Percentiles rank a stretch among this genome's conserved stretches.
Conservation (phyloP, 2,329 filamentous ascomycete genomes). For the Penicillium concentricum region DNA sequence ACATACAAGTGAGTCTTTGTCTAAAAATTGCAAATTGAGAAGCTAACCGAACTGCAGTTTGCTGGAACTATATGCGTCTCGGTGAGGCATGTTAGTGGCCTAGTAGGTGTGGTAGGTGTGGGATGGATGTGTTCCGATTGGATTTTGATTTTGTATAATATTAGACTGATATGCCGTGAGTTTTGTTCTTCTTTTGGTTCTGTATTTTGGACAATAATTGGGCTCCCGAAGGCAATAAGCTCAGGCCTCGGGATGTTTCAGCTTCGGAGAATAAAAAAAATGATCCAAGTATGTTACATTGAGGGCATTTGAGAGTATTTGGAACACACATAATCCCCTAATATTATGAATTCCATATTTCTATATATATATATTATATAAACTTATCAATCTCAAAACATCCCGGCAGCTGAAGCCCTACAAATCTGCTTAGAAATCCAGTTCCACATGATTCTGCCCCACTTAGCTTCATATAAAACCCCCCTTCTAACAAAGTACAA, state of each 20-base stretch:
- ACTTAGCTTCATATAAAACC: neutral
- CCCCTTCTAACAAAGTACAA: neutral
- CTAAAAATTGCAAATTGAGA: neutral
- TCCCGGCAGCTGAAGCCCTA: too few relatives aligned
- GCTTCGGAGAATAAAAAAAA: too few relatives aligned
- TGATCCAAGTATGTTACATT: too few relatives aligned
- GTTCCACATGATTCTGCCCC: slow-evolving; percentile 15
- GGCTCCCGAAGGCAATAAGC: too few relatives aligned
- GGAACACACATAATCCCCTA: too few relatives aligned
- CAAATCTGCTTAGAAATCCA: slow-evolving; percentile 11
- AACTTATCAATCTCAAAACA: too few relatives aligned
- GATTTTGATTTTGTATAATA: neutral
- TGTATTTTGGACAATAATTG: neutral
- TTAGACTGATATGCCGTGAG: neutral
- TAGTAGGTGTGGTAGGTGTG: neutral
- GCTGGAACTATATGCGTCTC: slow-evolving; percentile 56
- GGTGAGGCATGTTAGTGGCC: slow-evolving; percentile 31
- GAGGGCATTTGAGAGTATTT: too few relatives aligned
- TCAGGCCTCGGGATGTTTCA: too few relatives aligned
- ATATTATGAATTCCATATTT: too few relatives aligned
- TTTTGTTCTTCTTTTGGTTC: neutral
- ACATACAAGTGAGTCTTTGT: slow-evolving; percentile 56
- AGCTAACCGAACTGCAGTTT: slow-evolving; percentile 43
- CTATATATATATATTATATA: too few relatives aligned
- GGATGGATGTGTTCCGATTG: too few relatives aligned